Conservation (phyloP, 768 basidiomycete genomes). For the Naematelia encephala region DNA sequence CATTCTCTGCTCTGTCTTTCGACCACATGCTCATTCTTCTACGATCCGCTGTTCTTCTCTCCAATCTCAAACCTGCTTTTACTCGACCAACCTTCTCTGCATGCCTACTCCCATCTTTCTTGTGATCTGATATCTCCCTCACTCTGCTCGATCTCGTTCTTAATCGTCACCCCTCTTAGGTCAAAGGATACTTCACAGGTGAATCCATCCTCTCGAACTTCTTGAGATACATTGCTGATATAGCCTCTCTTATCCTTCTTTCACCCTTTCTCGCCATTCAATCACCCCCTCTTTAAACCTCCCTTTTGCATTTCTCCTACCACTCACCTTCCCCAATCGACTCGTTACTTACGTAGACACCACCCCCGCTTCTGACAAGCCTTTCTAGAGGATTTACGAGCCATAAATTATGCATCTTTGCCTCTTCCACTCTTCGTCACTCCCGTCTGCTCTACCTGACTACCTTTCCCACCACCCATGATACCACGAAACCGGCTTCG, state of each 20-base stretch:
- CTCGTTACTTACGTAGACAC: constrained; percentile 27
- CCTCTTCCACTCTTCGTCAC: not conserved
- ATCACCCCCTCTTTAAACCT: too few species aligned
- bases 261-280: too few species aligned
- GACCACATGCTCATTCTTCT: too few species aligned
- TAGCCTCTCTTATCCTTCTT: not conserved
- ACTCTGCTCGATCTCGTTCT: not conserved
- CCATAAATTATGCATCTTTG: not conserved
- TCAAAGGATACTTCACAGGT: constrained; percentile 15
- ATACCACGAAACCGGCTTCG: too few species aligned
- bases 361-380: constrained; percentile 47
- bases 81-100: not conserved
- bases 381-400: constrained; percentile 31
- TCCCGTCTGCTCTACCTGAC: too few species aligned
- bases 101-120: not conserved
- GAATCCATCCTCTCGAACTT: too few species aligned
- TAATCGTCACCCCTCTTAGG: not conserved
- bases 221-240: too few species aligned
- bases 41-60: too few species aligned
- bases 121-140: not conserved
- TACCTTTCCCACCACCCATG: too few species aligned
- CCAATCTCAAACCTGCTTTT: too few species aligned
- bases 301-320: not conserved
- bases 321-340: too few species aligned
- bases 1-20: not conserved